Conservation (phyloP, 495 filamentous ascomycete species). For the Penicillium psychrofluorescens region DNA sequence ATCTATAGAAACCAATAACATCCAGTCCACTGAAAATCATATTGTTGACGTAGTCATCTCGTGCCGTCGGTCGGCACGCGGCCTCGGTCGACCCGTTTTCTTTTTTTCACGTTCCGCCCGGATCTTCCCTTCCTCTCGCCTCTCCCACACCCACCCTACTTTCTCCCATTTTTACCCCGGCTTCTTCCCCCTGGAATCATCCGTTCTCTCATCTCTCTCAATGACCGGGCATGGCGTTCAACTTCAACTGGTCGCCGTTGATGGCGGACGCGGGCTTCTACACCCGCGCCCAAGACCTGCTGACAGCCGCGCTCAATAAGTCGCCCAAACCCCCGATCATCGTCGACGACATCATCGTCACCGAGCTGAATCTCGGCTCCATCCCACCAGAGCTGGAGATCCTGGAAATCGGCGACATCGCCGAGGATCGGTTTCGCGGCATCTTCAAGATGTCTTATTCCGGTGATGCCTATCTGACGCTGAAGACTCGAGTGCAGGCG, state of each 20-base stretch:
- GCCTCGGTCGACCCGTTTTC: constrained; percentile 6
- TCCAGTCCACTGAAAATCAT: not conserved
- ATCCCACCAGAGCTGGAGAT: constrained; percentile 93
- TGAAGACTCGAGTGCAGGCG: constrained; percentile 92
- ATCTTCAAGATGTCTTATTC: constrained; percentile 99
- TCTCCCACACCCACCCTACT: not conserved
- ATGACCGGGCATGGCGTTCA: constrained; percentile 80
- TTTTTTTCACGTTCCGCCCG: constrained; percentile 3
- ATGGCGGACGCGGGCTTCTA: constrained; percentile 89
- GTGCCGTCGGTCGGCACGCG: not conserved
- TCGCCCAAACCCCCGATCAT: constrained; percentile 98
- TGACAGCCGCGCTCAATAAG: constrained; percentile 94
- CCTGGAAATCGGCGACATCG: constrained; percentile 91
- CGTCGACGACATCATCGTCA: constrained; percentile 97
- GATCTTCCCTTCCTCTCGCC: constrained; percentile 2
- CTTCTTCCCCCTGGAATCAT: not conserved
- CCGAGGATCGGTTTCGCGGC: constrained; percentile 92
- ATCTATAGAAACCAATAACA: not conserved
- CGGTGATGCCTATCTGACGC: constrained; percentile 88
- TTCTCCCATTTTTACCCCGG: constrained; percentile 1
- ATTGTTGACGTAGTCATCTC: not conserved
- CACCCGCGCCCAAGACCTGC: constrained; percentile 82
- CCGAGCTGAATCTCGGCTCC: constrained; percentile 90
- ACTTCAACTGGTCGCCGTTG: constrained; percentile 99
- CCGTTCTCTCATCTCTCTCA: constrained; percentile 11